Evolutionary conservation across 2,329 filamentous ascomycete genomes (phyloP).

Genomic region (Diplodia scrobiculata): DNA sequence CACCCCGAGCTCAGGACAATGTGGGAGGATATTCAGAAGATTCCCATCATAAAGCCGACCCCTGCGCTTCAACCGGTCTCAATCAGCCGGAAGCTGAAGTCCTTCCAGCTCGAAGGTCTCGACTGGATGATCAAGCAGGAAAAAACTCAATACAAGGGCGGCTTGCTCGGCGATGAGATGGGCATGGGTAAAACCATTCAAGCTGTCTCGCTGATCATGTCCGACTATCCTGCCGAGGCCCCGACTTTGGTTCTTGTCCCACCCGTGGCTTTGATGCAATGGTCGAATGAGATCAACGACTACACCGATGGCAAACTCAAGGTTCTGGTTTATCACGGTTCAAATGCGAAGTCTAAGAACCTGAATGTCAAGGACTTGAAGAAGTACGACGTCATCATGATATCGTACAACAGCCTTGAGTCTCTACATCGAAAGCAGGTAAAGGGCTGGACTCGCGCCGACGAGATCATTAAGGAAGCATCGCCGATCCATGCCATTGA

Average conservation of each 20-base stretch:
- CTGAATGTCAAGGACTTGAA: slow-evolving; percentile 74
- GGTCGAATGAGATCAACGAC: slow-evolving; percentile 62
- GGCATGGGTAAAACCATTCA: slow-evolving; percentile 98
- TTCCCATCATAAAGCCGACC: slow-evolving; percentile 66
- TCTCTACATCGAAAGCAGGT: slow-evolving; percentile 90
- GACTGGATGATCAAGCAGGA: slow-evolving; percentile 96
- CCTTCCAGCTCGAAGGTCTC: slow-evolving; percentile 89
- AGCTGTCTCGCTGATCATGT: slow-evolving; percentile 97
- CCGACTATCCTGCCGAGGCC: slow-evolving; percentile 80
- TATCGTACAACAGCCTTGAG: slow-evolving; percentile 90
- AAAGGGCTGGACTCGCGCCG: slow-evolving; percentile 82
- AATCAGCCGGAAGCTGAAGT: slow-evolving; percentile 83
- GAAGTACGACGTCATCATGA: slow-evolving; percentile 90
- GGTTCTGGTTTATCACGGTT: slow-evolving; percentile 86
- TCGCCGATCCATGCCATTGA: slow-evolving; percentile 76
- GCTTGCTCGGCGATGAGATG: slow-evolving; percentile 95
- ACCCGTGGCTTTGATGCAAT: slow-evolving; percentile 93
- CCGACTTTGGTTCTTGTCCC: slow-evolving; percentile 88
- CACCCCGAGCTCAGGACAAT: slow-evolving; percentile 81
- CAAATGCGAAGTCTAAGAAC: slow-evolving; percentile 78
- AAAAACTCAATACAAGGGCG: slow-evolving; percentile 79
- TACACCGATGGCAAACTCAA: slow-evolving; percentile 89
- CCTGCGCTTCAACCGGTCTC: slow-evolving; percentile 70
- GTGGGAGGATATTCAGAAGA: slow-evolving; percentile 75
- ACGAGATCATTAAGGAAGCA: slow-evolving; percentile 76